phyloP scores from a whole-genome alignment of 805 yeast genomes.

The Pichia insulana region DNA sequence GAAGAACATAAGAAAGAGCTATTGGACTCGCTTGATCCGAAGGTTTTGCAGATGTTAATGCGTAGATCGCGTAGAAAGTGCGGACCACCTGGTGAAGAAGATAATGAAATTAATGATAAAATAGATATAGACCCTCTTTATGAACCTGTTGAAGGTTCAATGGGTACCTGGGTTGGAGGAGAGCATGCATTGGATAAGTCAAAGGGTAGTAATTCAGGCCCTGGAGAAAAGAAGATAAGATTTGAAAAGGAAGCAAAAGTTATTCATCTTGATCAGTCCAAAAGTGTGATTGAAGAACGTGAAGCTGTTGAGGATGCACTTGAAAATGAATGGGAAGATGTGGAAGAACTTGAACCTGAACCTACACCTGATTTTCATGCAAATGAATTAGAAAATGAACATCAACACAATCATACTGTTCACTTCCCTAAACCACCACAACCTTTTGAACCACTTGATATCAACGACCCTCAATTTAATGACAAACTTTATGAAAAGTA shows the following conservation, averaged over 20 bases:
- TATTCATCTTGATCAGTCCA: conserved; percentile 17
- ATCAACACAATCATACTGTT: conserved; percentile 29
- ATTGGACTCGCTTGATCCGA: conserved; percentile 59
- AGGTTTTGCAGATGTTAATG: conserved; percentile 49
- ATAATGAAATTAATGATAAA: background rate
- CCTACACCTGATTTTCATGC: conserved; percentile 42
- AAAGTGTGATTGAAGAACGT: conserved; percentile 6
- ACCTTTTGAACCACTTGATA: conserved; percentile 33
- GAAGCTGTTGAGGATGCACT: conserved; percentile 12
- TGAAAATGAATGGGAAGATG: conserved; percentile 39
- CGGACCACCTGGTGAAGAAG: conserved; percentile 17
- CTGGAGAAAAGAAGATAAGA: conserved; percentile 21
- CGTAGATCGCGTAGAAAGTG: conserved; percentile 45
- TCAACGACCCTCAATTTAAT: conserved; percentile 71
- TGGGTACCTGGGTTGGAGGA: conserved; percentile 30
- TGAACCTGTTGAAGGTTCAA: conserved; percentile 24
- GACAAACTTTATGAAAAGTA: conserved; percentile 74
- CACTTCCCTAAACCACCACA: conserved; percentile 57
- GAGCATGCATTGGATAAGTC: conserved; percentile 29
- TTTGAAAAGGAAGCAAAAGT: conserved; percentile 27
- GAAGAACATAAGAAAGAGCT: conserved; percentile 58
- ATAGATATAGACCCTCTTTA: conserved; percentile 21
- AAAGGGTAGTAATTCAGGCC: conserved; percentile 14
- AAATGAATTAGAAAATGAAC: conserved; percentile 27
- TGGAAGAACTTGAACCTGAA: conserved; percentile 33